phyloP scores from a whole-genome alignment of 768 basidiomycete genomes.

The Phylloporus sp. region DNA sequence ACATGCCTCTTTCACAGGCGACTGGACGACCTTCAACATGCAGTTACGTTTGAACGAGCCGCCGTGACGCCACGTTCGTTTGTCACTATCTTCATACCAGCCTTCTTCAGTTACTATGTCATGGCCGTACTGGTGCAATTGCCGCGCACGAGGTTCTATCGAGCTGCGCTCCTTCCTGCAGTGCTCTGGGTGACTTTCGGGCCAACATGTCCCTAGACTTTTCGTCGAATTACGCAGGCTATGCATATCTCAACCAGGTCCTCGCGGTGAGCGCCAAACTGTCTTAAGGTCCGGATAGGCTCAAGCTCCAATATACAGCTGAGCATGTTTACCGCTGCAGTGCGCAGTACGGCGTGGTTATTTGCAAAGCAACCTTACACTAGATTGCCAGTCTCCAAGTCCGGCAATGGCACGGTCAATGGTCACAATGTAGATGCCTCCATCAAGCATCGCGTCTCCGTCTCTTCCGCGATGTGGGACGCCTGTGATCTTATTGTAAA shows the following conservation, averaged over 20 bases:
- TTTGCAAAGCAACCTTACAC: conserved; percentile 11
- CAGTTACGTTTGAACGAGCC: conserved; percentile 13
- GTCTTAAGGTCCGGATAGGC: neutral
- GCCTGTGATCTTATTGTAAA: conserved; percentile 26
- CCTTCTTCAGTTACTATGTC: conserved; percentile 42
- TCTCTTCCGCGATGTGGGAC: conserved; percentile 23
- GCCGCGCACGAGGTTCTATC: conserved; percentile 39
- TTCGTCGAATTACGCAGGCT: conserved; percentile 11
- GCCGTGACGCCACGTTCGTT: conserved; percentile 26
- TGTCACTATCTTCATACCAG: conserved; percentile 37
- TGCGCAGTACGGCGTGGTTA: conserved; percentile 25
- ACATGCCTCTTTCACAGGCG: conserved; percentile 3
- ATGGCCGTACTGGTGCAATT: conserved; percentile 51
- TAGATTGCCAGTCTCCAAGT: conserved; percentile 9
- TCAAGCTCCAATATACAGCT: conserved; percentile 15
- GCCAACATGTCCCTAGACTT: conserved; percentile 30
- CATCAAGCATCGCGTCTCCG: neutral
- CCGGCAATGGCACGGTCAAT: neutral
- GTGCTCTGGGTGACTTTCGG: conserved; percentile 42
- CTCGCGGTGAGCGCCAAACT: conserved; percentile 14
- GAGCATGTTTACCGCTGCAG: conserved; percentile 18
- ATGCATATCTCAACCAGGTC: conserved; percentile 19
- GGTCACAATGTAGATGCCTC: neutral
- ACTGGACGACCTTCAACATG: conserved; percentile 9
- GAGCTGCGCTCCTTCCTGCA: conserved; percentile 45